Evolutionary conservation across 1,284 basidiomycete genomes (phyloP).

Genomic region (Ganoderma sp.): DNA sequence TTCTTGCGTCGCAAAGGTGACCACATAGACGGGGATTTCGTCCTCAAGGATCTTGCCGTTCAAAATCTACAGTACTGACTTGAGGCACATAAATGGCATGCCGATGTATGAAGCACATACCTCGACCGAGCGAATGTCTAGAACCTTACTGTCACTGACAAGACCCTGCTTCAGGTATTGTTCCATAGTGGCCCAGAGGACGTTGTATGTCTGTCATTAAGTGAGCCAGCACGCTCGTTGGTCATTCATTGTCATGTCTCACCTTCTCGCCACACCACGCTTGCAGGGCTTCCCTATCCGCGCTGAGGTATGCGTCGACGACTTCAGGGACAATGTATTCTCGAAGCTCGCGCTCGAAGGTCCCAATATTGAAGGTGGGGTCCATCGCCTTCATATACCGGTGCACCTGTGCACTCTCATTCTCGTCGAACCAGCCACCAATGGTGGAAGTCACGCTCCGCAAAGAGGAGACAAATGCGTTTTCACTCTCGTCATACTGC

Average conservation of each 20-base stretch:
- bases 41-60: constrained; percentile 90
- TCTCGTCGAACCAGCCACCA: constrained; percentile 94
- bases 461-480: constrained; percentile 83
- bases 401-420: constrained; percentile 94
- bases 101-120: constrained; percentile 54
- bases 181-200: constrained; percentile 97
- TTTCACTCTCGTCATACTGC: constrained; percentile 92
- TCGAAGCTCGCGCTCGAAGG: constrained; percentile 88
- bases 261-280: constrained; percentile 98
- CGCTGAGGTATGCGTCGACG: constrained; percentile 93
- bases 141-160: constrained; percentile 87
- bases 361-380: constrained; percentile 85
- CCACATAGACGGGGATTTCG: constrained; percentile 89
- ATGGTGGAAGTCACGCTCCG: constrained; percentile 87
- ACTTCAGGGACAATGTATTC: constrained; percentile 99
- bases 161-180: constrained; percentile 91
- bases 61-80: constrained; percentile 55
- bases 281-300: constrained; percentile 84
- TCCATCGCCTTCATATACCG: constrained; percentile 88
- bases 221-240: constrained; percentile 2
- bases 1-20: constrained; percentile 95
- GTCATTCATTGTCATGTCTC: constrained; percentile 42
- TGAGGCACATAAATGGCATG: neutral
- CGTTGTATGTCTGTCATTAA: constrained; percentile 82
- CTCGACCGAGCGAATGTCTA: constrained; percentile 95